A percentile compares a stretch with the other conserved stretches of the same genome.
Conservation (phyloP, 176 grass and related monocot genomes). For the Hordeum marinum region DNA sequence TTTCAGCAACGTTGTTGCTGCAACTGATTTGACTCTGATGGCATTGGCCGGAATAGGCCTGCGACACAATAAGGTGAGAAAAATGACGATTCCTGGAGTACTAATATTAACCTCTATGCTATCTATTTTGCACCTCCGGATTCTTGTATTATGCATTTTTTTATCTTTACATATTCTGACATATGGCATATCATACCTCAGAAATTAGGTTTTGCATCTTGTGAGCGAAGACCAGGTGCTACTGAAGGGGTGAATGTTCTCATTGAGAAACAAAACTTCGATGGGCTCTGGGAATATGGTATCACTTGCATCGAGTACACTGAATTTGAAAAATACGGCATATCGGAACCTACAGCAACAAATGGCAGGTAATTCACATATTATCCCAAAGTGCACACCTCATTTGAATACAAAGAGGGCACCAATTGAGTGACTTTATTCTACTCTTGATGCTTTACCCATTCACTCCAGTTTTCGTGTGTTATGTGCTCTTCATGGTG, state of each 20-base stretch:
- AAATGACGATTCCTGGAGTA: background rate
- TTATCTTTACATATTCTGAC: slow-evolving; percentile 9
- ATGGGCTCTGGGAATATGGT: slow-evolving; percentile 88
- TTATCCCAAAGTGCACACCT: background rate
- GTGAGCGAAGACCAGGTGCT: slow-evolving; percentile 79
- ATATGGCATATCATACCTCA: slow-evolving; percentile 31
- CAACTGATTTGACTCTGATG: slow-evolving; percentile 93
- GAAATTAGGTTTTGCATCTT: slow-evolving; percentile 99
- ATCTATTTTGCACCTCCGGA: background rate
- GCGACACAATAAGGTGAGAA: slow-evolving; percentile 64
- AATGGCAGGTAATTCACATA: slow-evolving; percentile 46
- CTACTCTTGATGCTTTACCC: slow-evolving; percentile 5
- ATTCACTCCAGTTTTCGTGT: background rate
- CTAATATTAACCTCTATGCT: background rate
- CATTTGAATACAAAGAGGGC: background rate
- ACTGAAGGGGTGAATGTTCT: slow-evolving; percentile 98
- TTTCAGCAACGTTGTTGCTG: slow-evolving; percentile 98
- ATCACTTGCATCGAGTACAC: slow-evolving; percentile 97
- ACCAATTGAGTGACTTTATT: background rate
- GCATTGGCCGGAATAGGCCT: slow-evolving; percentile 88
- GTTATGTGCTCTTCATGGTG: background rate
- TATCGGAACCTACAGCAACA: slow-evolving; percentile 58
- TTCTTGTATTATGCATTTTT: background rate
- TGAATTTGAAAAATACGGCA: slow-evolving; percentile 92
- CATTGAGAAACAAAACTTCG: slow-evolving; percentile 69